A percentile compares a stretch with the other conserved stretches of the same genome.
These are phyloP conservation scores for Spergularia bocconei DNA, from an alignment of 148 eudicot genomes.

Conservation along the genomic window DNA sequence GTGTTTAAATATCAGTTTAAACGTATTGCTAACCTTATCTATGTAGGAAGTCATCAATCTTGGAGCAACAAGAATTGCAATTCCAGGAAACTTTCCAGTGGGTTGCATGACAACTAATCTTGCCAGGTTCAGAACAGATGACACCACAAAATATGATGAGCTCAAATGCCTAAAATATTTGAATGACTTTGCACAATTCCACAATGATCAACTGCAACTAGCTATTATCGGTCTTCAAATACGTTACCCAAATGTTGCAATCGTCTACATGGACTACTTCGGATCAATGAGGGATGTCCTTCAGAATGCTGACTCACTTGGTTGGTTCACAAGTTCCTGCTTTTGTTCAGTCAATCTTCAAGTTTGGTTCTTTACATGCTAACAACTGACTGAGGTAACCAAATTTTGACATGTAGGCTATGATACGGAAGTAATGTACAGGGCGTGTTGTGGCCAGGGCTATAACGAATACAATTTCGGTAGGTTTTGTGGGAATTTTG, in stretches of 20 bases:
- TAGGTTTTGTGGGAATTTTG: background rate
- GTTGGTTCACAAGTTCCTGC: slow-evolving; percentile 1
- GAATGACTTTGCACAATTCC: slow-evolving; percentile 17
- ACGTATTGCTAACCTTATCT: background rate
- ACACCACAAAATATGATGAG: slow-evolving; percentile 21
- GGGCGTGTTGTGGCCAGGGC: slow-evolving; percentile 31
- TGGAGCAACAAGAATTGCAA: slow-evolving; percentile 16
- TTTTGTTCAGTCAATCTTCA: too few species aligned
- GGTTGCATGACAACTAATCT: slow-evolving; percentile 21
- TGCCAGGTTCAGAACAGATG: slow-evolving; percentile 12
- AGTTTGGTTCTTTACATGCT: background rate
- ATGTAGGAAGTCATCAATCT: slow-evolving; percentile 27
- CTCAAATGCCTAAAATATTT: slow-evolving; percentile 18
- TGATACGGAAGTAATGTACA: slow-evolving; percentile 12
- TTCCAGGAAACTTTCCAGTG: slow-evolving; percentile 27
- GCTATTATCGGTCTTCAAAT: slow-evolving; percentile 14
- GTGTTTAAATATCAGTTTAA: too few species aligned
- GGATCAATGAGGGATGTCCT: slow-evolving; percentile 10
- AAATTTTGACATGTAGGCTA: slow-evolving; percentile 10
- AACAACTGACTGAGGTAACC: too few species aligned
- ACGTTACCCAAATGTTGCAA: slow-evolving; percentile 18
- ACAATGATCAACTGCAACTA: slow-evolving; percentile 24
- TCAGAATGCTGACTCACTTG: slow-evolving; percentile 15
- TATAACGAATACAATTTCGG: slow-evolving; percentile 7
- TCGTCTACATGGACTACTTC: slow-evolving; percentile 27